These are phyloP conservation scores for Cryptosporidium sp. DNA, from an alignment of 169 alveolate species.

Conservation along the genomic window DNA sequence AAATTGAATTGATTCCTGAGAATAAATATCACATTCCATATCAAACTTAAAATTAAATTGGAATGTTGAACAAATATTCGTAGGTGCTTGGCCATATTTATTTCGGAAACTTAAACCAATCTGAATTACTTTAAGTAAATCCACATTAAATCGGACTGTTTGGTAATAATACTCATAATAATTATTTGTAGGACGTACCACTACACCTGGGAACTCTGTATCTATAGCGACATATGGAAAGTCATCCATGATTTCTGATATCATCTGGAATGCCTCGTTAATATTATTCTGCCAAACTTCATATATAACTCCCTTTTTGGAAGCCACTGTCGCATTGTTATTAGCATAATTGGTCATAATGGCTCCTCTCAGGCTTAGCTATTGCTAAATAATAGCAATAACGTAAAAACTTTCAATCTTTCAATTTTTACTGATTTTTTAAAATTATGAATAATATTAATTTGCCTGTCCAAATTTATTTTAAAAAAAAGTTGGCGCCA, in stretches of 20 bases:
- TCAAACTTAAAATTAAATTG: slow-evolving; percentile 97
- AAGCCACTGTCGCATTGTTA: not conserved
- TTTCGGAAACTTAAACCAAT: slow-evolving; percentile 96
- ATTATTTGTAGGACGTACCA: slow-evolving; percentile 89
- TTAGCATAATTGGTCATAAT: slow-evolving; percentile 17
- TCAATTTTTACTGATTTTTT: not conserved
- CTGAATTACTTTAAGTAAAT: slow-evolving; percentile 94
- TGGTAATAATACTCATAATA: slow-evolving; percentile 92
- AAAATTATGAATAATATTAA: not conserved
- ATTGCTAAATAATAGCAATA: slow-evolving; percentile 49
- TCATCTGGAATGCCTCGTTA: slow-evolving; percentile 90
- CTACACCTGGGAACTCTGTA: slow-evolving; percentile 94
- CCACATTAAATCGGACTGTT: slow-evolving; percentile 95
- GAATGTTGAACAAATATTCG: slow-evolving; percentile 92
- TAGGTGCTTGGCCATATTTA: slow-evolving; percentile 92
- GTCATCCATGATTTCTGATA: slow-evolving; percentile 90
- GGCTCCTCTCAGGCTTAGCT: slow-evolving; percentile 29
- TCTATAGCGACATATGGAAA: slow-evolving; percentile 92
- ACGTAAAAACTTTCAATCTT: slow-evolving; percentile 14
- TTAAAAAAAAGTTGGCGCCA: not conserved
- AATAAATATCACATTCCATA: slow-evolving; percentile 89
- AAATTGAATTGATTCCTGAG: slow-evolving; percentile 93
- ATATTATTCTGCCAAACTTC: slow-evolving; percentile 72
- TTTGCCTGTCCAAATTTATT: slow-evolving; percentile 5
- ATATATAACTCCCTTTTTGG: slow-evolving; percentile 22